Evolutionary conservation across 352 stramenopile genomes (phyloP), one percentile per base, ranked within the genome.

Genomic region (Phytophthora melonis): DNA sequence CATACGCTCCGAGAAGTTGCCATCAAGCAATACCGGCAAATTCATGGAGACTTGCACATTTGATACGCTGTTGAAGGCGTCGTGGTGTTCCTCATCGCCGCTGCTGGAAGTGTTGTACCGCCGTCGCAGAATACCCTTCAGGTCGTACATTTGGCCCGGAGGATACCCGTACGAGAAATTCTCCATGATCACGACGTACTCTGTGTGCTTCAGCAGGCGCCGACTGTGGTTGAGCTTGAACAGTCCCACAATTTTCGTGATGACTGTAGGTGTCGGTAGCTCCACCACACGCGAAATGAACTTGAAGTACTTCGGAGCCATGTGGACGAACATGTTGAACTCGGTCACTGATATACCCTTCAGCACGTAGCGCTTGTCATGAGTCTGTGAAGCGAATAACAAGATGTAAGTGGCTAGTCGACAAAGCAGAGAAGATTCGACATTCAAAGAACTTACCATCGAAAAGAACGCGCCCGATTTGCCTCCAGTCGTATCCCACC

Each of bases 291-390:
- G 77, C 27, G 85, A 82, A 71, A 97, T 92, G 27, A 93, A 97
- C 77, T 93, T 91, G 71, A 97, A 95, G 55, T 97, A 97, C 41
- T 92, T 82, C 18, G 87, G 90, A 14, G 90, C 90, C 88, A 97
- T 95, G 74, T 97, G 87, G 58, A 95, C 73, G 53, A 97, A 97
- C 90, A 97, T 97, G 71, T 97, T 97, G 71, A 94, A 95, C 69
- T 97, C 90, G 16, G 80, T 93, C 73, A 94, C 78, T 2, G 90
- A 90, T 55, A 97, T 95, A 6, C 90, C 90, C 58, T 97, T 97
- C 34, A 97, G 63, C 34, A 97, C 82, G 54, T 91, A 97, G 2
- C 89, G 87, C 63, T 92, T 93, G 68, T 97, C 90, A 56, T 95
- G 87, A 2, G 87, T 88, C 89, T 93, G 74, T 8, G 21, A 64